Base-by-base conservation (phyloP, 768 basidiomycete species). In the Calvatia gigantea region DNA sequence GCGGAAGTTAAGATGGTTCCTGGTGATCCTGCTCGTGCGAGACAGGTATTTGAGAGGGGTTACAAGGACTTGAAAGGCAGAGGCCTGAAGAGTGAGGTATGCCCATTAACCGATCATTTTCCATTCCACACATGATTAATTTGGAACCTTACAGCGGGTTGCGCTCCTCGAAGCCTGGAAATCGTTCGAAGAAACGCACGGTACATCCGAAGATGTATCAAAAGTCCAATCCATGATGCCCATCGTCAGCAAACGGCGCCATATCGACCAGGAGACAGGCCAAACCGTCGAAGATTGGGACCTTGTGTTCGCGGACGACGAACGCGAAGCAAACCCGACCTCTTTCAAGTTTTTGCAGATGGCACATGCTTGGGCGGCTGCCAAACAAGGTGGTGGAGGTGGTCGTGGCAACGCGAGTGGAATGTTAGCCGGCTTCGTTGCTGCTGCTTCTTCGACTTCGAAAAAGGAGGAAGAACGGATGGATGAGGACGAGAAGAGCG, bases 321-420 rank as follows among this genome's bases (percentile, higher is more conserved):
- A 97, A 65, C 81, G 87, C 50, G 95, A 96, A 65, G 83, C 88
- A 43, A 96, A 97, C 64, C 92, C 95, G 0, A 87, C 92, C 0
- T 84, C 91, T 0, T 96, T 94, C 86, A 96, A 94, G 65, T 94
- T 98, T 78, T 75, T 98, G 67, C 89, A 95, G 68, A 92, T 90
- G 79, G 96, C 96, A 0, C 94, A 95, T 66, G 87, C 87, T 0
- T 98, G 95, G 95, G 87, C 87, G 38, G 32, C 17, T 51, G 56
- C 49, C 12, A 43, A 6, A 29, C 0, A 45, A 46, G 75, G 72
- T 51, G 64, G 63, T 17, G 58, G 61, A 19, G 61, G 56, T 46
- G 70, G 66, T 28, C 68, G 62, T 41, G 71, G 69, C 41, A 69
- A 66, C 8, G 43, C 72, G 4, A 62, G 65, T 27, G 59, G 46